Percentiles rank a stretch among this genome's conserved stretches.
Conservation (phyloP, 2,329 filamentous ascomycete species). For the Aspergillus japonicus region DNA sequence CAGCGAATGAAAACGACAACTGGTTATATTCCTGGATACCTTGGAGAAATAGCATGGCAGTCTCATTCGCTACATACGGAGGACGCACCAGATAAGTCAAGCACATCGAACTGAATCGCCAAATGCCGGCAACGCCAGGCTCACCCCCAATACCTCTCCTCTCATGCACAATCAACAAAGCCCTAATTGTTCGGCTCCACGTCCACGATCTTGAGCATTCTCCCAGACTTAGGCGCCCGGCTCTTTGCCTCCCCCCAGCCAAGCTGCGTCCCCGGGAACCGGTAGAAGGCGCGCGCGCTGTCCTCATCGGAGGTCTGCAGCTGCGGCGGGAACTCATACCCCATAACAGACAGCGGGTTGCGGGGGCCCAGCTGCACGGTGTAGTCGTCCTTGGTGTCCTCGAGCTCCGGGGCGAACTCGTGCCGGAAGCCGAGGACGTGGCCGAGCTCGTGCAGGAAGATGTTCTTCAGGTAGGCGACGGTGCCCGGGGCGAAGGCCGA, state of each 20-base stretch:
- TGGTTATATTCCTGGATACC: too few relatives aligned
- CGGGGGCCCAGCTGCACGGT: constrained; percentile 10
- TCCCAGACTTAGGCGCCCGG: too few relatives aligned
- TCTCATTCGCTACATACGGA: too few relatives aligned
- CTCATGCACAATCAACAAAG: too few relatives aligned
- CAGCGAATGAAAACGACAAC: too few relatives aligned
- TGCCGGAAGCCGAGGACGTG: constrained; percentile 11
- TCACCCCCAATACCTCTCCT: too few relatives aligned
- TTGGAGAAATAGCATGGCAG: too few relatives aligned
- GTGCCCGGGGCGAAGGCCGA: constrained; percentile 7
- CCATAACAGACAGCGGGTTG: constrained; percentile 9
- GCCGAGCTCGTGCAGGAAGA: constrained; percentile 13
- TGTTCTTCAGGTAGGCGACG: constrained; percentile 9
- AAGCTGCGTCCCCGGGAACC: neutral
- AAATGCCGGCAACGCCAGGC: too few relatives aligned
- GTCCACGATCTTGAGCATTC: too few relatives aligned
- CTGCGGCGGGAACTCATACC: constrained; percentile 6
- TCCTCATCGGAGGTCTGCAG: constrained; percentile 5
- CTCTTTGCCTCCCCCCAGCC: constrained; percentile 1
- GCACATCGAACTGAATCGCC: too few relatives aligned
- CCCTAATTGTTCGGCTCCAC: too few relatives aligned
- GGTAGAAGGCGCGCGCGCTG: constrained; percentile 5
- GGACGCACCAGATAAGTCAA: too few relatives aligned
- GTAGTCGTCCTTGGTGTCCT: neutral
- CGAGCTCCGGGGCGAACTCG: constrained; percentile 11